Conservation (phyloP, 345 rosid species). For the Murraya paniculata region DNA sequence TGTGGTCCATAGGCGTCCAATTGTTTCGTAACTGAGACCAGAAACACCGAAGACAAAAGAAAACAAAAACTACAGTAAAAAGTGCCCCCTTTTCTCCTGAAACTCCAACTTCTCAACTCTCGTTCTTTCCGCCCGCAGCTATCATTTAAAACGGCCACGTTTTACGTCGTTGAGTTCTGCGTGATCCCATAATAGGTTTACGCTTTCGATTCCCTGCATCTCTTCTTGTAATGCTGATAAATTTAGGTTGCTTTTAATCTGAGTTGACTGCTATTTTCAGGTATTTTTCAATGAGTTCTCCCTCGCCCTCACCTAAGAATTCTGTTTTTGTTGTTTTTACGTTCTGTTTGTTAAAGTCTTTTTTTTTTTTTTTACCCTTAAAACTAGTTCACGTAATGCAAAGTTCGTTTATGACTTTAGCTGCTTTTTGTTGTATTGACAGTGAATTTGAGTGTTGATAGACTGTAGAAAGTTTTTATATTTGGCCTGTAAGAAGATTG, state of each 20-base stretch:
- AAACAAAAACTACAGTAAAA: neutral
- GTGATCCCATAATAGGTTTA: neutral
- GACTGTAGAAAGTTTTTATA: neutral
- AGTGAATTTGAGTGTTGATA: neutral
- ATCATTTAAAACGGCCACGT: neutral
- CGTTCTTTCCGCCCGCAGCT: constrained; percentile 29
- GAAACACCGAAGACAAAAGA: neutral
- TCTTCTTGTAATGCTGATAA: constrained; percentile 9
- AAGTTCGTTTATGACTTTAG: neutral
- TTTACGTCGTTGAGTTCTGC: neutral
- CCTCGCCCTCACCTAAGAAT: neutral
- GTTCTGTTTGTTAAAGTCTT: neutral
- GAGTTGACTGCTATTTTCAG: neutral
- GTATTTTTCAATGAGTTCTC: neutral
- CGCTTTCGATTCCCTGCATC: neutral
- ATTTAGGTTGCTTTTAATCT: neutral
- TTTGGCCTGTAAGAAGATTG: neutral
- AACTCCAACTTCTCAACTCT: constrained; percentile 27
- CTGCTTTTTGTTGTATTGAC: neutral
- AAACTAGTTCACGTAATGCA: neutral
- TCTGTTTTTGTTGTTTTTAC: neutral
- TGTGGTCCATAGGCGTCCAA: neutral
- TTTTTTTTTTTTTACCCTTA: neutral
- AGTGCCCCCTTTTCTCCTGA: neutral
- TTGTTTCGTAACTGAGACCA: neutral